phyloP scores from a whole-genome alignment of 805 yeast genomes.

The Lipomyces sp. region DNA sequence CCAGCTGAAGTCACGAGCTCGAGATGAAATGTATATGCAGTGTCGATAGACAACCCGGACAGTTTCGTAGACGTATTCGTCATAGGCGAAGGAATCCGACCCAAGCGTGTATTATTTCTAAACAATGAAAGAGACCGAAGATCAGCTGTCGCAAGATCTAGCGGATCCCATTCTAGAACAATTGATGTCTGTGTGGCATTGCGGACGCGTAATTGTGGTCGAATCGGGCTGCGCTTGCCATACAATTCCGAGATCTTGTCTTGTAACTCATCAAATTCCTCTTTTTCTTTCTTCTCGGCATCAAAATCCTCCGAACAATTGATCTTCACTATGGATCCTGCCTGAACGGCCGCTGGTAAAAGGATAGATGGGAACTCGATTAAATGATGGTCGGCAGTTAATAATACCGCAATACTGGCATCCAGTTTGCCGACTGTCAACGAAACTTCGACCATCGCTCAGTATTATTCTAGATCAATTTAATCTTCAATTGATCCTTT shows the following conservation, averaged over 20 bases:
- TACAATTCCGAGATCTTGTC: conserved; percentile 71
- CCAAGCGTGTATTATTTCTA: conserved; percentile 70
- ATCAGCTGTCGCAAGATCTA: conserved; percentile 80
- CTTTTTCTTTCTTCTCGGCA: conserved; percentile 64
- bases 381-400: conserved; percentile 89
- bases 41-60: conserved; percentile 89
- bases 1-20: conserved; percentile 90
- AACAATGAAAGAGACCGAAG: conserved; percentile 76
- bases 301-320: conserved; percentile 76
- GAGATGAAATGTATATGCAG: conserved; percentile 76
- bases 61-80: conserved; percentile 80
- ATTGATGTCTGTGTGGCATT: conserved; percentile 94
- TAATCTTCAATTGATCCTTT: background rate
- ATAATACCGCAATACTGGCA: conserved; percentile 87
- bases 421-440: conserved; percentile 94
- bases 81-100: conserved; percentile 82
- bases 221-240: conserved; percentile 71
- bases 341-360: conserved; percentile 84
- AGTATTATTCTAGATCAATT: background rate
- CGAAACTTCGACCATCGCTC: conserved; percentile 36
- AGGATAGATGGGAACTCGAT: conserved; percentile 96
- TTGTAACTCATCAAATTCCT: conserved; percentile 68
- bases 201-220: conserved; percentile 68
- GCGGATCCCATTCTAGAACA: conserved; percentile 91
- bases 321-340: conserved; percentile 90